These are phyloP conservation scores for Arxiozyma heterogenica DNA, from an alignment of 1,139 yeast species.

Conservation along the genomic window DNA sequence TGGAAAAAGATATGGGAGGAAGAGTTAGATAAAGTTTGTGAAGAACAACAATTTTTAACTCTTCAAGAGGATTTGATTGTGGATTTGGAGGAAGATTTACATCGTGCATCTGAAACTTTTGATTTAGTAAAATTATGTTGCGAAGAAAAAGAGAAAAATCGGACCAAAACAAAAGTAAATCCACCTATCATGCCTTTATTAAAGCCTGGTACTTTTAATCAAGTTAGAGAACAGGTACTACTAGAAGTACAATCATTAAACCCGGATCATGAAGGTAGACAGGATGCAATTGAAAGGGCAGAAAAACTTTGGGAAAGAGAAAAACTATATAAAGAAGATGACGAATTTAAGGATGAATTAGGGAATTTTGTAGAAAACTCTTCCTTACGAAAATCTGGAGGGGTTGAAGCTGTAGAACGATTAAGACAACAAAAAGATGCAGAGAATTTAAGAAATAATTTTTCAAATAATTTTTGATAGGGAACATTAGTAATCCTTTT, in stretches of 20 bases:
- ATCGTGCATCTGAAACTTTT: constrained; percentile 73
- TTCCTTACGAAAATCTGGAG: constrained; percentile 73
- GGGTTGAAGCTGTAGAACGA: constrained; percentile 77
- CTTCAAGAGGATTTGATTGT: constrained; percentile 78
- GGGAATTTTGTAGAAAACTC: constrained; percentile 75
- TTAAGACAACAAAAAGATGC: constrained; percentile 57
- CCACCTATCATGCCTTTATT: constrained; percentile 43
- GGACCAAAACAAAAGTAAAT: constrained; percentile 29
- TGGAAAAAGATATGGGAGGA: constrained; percentile 94
- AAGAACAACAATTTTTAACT: constrained; percentile 86
- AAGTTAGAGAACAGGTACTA: constrained; percentile 70
- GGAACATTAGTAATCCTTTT: no score
- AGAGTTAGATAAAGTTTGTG: constrained; percentile 82
- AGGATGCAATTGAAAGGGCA: constrained; percentile 83
- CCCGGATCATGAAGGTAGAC: constrained; percentile 77
- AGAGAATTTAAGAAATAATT: constrained; percentile 48
- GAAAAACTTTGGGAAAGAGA: constrained; percentile 73
- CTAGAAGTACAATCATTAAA: constrained; percentile 67
- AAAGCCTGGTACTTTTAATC: constrained; percentile 61
- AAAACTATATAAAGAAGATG: constrained; percentile 45
- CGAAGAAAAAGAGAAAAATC: constrained; percentile 57
- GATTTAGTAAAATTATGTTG: constrained; percentile 74
- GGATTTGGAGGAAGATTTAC: constrained; percentile 73
- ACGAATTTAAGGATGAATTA: constrained; percentile 78
- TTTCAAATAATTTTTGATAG: constrained; percentile 17